Conservation (phyloP, 2,329 filamentous ascomycete species). For the Boeremia lycopersici region DNA sequence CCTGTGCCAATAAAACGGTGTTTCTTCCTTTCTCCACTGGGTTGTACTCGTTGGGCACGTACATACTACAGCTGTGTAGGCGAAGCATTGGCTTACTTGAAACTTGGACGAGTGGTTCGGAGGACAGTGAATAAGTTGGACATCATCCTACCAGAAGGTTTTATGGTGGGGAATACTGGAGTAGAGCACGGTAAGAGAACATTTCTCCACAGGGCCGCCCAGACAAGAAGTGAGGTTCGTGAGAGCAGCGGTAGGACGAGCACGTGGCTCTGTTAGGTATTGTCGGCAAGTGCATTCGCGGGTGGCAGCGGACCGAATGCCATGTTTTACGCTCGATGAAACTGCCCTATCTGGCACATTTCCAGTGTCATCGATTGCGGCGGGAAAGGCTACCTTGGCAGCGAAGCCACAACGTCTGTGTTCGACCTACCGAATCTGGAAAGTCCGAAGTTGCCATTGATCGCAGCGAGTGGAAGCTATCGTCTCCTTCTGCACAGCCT, state of each 20-base stretch:
- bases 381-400: neutral
- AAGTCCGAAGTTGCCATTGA: neutral
- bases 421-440: too few relatives aligned
- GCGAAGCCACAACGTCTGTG: neutral
- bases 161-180: constrained; percentile 24
- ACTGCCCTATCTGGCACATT: neutral
- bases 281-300: neutral
- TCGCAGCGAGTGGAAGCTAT: neutral
- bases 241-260: neutral
- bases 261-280: neutral
- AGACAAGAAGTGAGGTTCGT: constrained; percentile 23
- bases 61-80: too few relatives aligned
- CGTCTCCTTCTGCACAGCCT: neutral
- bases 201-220: constrained; percentile 33
- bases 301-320: neutral
- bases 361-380: neutral
- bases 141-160: constrained; percentile 26
- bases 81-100: constrained; percentile 67
- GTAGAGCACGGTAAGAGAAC: constrained; percentile 25
- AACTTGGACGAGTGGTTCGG: constrained; percentile 66
- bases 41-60: too few relatives aligned
- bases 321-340: neutral
- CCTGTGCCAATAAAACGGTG: constrained; percentile 50
- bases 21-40: constrained; percentile 75
- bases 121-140: constrained; percentile 66